Evolutionary conservation across 1,139 yeast species (phyloP).

Genomic region (Lodderomyces parapsilosis): DNA sequence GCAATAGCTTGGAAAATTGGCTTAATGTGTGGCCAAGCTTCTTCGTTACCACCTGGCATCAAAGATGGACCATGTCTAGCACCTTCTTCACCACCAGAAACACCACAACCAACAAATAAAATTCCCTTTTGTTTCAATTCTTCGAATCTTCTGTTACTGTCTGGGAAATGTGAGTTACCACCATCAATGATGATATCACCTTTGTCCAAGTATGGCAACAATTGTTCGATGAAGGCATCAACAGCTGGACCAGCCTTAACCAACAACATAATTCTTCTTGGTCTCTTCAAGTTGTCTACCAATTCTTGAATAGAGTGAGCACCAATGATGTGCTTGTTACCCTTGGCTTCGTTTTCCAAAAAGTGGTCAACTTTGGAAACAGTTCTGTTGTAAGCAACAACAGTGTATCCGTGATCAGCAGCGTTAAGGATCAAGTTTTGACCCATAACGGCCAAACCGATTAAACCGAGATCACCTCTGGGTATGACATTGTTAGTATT

Average conservation of each 20-base stretch:
- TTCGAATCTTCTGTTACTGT: constrained; percentile 92
- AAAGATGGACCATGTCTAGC: constrained; percentile 98
- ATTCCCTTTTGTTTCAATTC: constrained; percentile 87
- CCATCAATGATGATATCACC: constrained; percentile 99
- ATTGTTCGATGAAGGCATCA: constrained; percentile 84
- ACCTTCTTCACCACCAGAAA: constrained; percentile 99
- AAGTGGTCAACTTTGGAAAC: constrained; percentile 93
- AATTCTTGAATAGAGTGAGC: constrained; percentile 92
- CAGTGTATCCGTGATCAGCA: constrained; percentile 97
- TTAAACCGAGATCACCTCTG: constrained; percentile 96
- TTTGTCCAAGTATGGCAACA: constrained; percentile 87
- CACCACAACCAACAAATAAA: constrained; percentile 97
- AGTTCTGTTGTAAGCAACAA: constrained; percentile 98
- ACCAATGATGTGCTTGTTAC: constrained; percentile 82
- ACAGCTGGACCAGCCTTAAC: constrained; percentile 98
- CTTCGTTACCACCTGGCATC: constrained; percentile 99
- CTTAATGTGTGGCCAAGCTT: constrained; percentile 99
- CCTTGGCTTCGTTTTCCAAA: constrained; percentile 93
- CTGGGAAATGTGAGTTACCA: constrained; percentile 99
- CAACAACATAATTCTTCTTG: constrained; percentile 90
- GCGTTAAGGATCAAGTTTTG: constrained; percentile 96
- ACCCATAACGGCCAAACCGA: constrained; percentile 99
- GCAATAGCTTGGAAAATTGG: constrained; percentile 93
- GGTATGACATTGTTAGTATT: constrained; percentile 26
- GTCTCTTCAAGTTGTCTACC: constrained; percentile 87